Evolutionary conservation across 139 green algal species (phyloP), one percentile per base, ranked within the genome.

Genomic region (Yamagishiella unicocca): DNA sequence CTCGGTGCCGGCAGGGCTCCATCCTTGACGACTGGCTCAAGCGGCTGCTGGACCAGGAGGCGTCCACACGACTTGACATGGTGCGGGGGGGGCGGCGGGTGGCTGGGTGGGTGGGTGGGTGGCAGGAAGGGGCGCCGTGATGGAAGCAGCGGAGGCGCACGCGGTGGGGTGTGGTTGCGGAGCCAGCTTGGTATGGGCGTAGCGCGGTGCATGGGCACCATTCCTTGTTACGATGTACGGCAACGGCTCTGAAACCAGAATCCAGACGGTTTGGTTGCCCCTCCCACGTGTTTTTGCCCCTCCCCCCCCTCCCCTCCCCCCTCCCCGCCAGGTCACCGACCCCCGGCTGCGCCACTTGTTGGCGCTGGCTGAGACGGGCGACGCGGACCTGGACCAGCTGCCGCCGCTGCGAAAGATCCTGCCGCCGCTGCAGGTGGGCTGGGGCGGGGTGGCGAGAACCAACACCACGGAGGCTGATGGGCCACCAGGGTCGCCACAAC

Each of bases 1-100:
- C n/a, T n/a, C n/a, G n/a, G n/a, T n/a, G n/a, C 72, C 29, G 10
- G 12, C 77, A 84, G 77, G 77, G 55, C 37, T 55, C 55, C 21
- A 29, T 61, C 24, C 9, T 4, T 6, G 77, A 84, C 54, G 35
- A 46, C 53, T 75, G 40, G 61, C 17, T 66, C 24, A 85, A 85
- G 62, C 29, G 33, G 61, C 40, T 75, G 61, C 12, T 85, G 38
- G 79, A 42, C 10, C 79, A 85, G 79, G 79, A 76, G 61, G 61
- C 40, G 1, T n/a, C 58, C 61, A 75, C 79, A 3, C 40, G 61
- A 4, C 42, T 85, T 29, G 77, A 55, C 38, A n/a, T 43, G 46
- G 77, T 83, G 54, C 7, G 70, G 24, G 1, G 70, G n/a, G n/a
- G n/a, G n/a, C n/a, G n/a, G n/a, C n/a, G n/a, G n/a, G n/a, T n/a